Percentiles rank a stretch among this genome's conserved stretches.
These are phyloP conservation scores for Colletotrichum sublineola DNA, from an alignment of 2,329 filamentous ascomycete genomes.

Conservation along the genomic window DNA sequence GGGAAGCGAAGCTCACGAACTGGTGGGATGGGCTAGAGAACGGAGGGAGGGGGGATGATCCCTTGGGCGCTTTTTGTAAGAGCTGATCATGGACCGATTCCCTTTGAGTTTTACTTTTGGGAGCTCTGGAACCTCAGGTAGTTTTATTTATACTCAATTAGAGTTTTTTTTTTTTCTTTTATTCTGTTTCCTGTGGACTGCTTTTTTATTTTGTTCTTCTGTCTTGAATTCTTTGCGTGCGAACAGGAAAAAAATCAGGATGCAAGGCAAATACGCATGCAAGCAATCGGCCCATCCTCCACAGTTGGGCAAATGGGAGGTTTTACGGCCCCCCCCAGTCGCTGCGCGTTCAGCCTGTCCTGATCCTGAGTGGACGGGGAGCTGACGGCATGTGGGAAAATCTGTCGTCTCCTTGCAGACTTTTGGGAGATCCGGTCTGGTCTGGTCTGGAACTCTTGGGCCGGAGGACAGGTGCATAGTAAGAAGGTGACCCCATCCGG, in stretches of 20 bases:
- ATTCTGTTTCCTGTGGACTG: no score
- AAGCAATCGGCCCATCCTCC: constrained; percentile 11
- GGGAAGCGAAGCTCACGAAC: constrained; percentile 9
- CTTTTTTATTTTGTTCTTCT: background rate
- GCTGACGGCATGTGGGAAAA: constrained; percentile 32
- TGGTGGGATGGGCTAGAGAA: constrained; percentile 1
- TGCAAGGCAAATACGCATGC: constrained; percentile 12
- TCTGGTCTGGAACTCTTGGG: background rate
- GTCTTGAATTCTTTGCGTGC: background rate
- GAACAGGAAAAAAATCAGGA: background rate
- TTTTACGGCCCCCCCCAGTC: background rate
- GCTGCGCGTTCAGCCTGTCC: background rate
- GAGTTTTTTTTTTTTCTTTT: background rate
- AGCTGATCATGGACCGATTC: background rate
- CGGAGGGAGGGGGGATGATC: no score
- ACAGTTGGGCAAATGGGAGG: constrained; percentile 25
- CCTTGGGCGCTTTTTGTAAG: background rate
- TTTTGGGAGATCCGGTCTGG: background rate
- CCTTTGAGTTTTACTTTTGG: background rate
- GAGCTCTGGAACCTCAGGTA: no score
- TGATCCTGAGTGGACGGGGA: constrained; percentile 31
- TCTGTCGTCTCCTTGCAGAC: background rate
- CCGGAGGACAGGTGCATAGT: no score
- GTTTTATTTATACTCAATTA: background rate
- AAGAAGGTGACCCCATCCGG: no score